Conservation (phyloP, 345 rosid species). For the Kandelia obovata region DNA sequence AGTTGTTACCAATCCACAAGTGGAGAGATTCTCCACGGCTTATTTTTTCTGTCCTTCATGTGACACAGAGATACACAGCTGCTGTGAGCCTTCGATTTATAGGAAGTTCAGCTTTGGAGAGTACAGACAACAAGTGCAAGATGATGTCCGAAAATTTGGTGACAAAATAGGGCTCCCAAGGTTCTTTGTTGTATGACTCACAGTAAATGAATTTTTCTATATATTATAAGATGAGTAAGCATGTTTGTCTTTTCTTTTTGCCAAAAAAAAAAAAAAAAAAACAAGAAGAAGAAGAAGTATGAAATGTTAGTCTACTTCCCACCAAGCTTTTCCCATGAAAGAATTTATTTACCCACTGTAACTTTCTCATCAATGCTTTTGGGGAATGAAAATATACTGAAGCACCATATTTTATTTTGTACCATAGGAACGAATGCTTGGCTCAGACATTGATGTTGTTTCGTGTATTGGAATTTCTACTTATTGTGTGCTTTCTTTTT, state of each 20-base stretch:
- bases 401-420: no score
- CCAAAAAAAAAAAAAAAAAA: neutral
- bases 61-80: conserved; percentile 60
- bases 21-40: conserved; percentile 82
- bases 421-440: no score
- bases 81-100: conserved; percentile 46
- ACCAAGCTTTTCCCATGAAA: no score
- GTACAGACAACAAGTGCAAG: conserved; percentile 69
- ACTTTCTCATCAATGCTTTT: no score
- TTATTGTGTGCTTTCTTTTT: no score
- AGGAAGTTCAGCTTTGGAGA: conserved; percentile 68
- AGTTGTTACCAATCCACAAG: conserved; percentile 61
- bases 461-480: no score
- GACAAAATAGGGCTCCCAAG: conserved; percentile 79
- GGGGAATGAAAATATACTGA: no score
- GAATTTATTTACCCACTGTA: no score
- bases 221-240: no score
- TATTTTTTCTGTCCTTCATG: conserved; percentile 84
- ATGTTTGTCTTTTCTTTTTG: neutral
- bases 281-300: no score
- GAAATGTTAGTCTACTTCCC: no score
- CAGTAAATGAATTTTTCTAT: conserved; percentile 9
- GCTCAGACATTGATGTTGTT: no score
- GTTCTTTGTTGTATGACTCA: conserved; percentile 27
- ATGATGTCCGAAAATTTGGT: conserved; percentile 71